Evolutionary conservation across 2,329 filamentous ascomycete genomes (phyloP).

Genomic region (Hortaea sp.): DNA sequence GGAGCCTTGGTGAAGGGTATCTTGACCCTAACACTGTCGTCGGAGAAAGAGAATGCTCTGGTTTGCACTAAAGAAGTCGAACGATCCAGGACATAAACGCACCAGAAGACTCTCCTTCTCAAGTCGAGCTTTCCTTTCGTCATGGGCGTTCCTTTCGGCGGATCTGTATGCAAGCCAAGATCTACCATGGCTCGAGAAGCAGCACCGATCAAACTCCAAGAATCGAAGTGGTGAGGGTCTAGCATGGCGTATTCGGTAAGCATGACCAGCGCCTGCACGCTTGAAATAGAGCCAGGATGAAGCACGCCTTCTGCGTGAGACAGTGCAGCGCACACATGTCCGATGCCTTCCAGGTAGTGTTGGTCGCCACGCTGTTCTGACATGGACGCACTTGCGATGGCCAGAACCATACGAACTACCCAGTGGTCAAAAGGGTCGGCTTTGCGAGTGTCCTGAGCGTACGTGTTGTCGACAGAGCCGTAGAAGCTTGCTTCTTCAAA

Average conservation of each 20-base stretch:
- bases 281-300: conserved; percentile 70
- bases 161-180: conserved; percentile 86
- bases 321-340: conserved; percentile 56
- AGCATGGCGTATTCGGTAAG: conserved; percentile 84
- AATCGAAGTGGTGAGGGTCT: conserved; percentile 84
- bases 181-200: conserved; percentile 81
- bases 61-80: conserved; percentile 82
- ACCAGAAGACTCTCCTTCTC: conserved; percentile 78
- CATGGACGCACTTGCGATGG: conserved; percentile 65
- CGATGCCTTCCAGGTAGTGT: conserved; percentile 50
- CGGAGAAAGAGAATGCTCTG: conserved; percentile 84
- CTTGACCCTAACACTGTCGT: conserved; percentile 75
- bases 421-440: conserved; percentile 65
- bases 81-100: conserved; percentile 81
- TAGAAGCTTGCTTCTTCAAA: conserved; percentile 74
- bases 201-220: conserved; percentile 87
- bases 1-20: conserved; percentile 46
- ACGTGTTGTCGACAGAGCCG: conserved; percentile 70
- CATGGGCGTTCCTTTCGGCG: conserved; percentile 57
- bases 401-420: conserved; percentile 81
- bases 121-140: conserved; percentile 64
- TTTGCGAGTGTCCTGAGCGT: conserved; percentile 55
- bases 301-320: conserved; percentile 72
- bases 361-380: conserved; percentile 58
- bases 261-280: conserved; percentile 78